Conservation (phyloP, 2,329 filamentous ascomycete genomes). For the Paraphoma chrysanthemicola region DNA sequence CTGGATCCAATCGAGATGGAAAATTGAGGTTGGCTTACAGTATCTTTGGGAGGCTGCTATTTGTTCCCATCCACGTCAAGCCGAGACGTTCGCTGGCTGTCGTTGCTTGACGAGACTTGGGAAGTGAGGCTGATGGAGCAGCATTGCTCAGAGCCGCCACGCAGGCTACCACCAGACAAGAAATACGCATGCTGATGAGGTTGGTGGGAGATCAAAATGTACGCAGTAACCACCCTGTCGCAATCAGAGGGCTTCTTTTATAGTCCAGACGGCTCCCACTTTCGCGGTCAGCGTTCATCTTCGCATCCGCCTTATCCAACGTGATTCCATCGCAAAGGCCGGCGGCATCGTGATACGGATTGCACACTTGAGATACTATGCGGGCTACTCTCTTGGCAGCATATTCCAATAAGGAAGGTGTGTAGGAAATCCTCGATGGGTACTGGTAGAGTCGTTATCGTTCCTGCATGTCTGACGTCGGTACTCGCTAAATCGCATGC, state of each 20-base stretch:
- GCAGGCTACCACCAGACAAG: constrained; percentile 2
- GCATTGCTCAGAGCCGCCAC: constrained; percentile 8
- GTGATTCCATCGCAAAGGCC: background rate
- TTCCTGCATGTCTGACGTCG: constrained; percentile 7
- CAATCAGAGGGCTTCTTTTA: too few relatives aligned
- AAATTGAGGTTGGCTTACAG: constrained; percentile 15
- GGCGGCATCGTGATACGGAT: background rate
- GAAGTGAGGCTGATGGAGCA: constrained; percentile 1
- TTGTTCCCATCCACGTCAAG: constrained; percentile 27
- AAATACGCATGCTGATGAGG: constrained; percentile 7
- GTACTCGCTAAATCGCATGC: background rate
- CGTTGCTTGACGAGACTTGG: constrained; percentile 5
- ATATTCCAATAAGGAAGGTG: constrained; percentile 6
- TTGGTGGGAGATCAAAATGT: background rate
- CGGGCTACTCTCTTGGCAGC: constrained; percentile 4
- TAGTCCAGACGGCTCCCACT: background rate
- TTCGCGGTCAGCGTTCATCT: background rate
- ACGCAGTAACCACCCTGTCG: too few relatives aligned
- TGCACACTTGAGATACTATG: background rate
- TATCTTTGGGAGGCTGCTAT: constrained; percentile 32
- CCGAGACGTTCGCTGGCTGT: constrained; percentile 33
- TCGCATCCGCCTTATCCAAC: background rate
- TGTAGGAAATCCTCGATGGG: background rate
- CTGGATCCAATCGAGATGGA: background rate
- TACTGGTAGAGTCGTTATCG: constrained; percentile 14